Conservation (phyloP, 176 grass and related monocot genomes). For the Zizania latifolia region DNA sequence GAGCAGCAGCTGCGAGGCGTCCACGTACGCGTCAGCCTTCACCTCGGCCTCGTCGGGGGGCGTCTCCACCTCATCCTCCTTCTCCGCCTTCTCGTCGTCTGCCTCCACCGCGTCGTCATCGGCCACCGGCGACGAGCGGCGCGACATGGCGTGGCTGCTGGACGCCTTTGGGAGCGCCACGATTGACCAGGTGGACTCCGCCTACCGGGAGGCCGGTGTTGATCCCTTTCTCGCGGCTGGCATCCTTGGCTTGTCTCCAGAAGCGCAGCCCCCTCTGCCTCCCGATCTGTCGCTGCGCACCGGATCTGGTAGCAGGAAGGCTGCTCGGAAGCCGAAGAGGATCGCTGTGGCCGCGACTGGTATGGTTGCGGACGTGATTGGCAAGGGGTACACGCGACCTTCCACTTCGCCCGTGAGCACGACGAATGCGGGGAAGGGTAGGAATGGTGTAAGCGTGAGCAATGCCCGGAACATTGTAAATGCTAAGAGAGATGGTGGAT, state of each 20-base stretch:
- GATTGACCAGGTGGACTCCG: constrained; percentile 63
- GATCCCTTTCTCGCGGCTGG: constrained; percentile 62
- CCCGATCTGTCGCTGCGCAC: constrained; percentile 31
- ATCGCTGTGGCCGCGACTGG: constrained; percentile 42
- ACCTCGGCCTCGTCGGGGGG: constrained; percentile 15
- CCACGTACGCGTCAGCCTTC: constrained; percentile 22
- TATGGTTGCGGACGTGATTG: constrained; percentile 69
- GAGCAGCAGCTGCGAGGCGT: constrained; percentile 21
- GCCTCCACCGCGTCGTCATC: constrained; percentile 29
- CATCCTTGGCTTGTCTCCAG: constrained; percentile 48
- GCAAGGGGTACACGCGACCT: constrained; percentile 54
- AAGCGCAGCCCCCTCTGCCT: constrained; percentile 22
- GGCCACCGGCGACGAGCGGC: constrained; percentile 28
- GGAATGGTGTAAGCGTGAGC: neutral
- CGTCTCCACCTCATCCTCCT: constrained; percentile 26
- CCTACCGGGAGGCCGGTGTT: constrained; percentile 47
- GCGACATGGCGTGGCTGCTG: constrained; percentile 58
- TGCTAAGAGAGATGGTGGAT: neutral
- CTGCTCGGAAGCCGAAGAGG: constrained; percentile 37
- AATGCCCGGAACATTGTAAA: neutral
- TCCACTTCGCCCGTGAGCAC: neutral
- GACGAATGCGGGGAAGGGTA: neutral
- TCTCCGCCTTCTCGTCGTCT: constrained; percentile 28
- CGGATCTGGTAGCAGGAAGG: constrained; percentile 16
- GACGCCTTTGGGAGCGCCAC: constrained; percentile 58